Evolutionary conservation across 306 rosid species (phyloP), one percentile per base, ranked within the genome.

Genomic region (Mimosa pudica): DNA sequence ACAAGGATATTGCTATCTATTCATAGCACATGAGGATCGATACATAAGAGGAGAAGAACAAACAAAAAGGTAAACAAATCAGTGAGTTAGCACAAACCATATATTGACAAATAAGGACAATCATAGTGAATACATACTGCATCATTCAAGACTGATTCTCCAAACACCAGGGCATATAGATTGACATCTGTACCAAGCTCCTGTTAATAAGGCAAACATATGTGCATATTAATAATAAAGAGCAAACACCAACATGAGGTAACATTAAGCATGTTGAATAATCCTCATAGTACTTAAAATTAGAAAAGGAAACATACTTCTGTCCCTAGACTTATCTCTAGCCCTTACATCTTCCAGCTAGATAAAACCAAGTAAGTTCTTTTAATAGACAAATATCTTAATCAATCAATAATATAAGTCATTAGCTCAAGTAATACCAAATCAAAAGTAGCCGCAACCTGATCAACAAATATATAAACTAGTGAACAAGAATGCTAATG

Each of bases 1-100:
- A 95, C 87, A 95, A 82, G 80, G 99, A 95, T 85, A 95, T 95
- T 77, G 99, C 99, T 94, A 95, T 95, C 99, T 95, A 77, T 81
- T 77, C 55, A 82, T 76, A 49, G 84, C 55, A 73, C 84, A 90
- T 10, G 58, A 76, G 80, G 73, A 77, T 71, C 35, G 67, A 46
- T 24, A 84, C 60, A 47, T 52, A 71, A 68, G 10, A 18, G 62
- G 73, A 44, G 76, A 44, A 68, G 38, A 54, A 77, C 71, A 77
- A 60, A 71, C 32, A 79, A 11, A 57, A 71, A 6, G 33, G 57
- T 47, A 52, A 32, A 51, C 76, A 62, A 44, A 77, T 81, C 64
- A 81, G 51, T 70, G 44, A 75, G 64, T 76, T 67, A 42, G 74
- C 78, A 83, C 45, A 49, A 73, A 85, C 73, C 52, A 77, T 71